Evolutionary conservation across 2,329 filamentous ascomycete genomes (phyloP).

Genomic region (Neocucurbitaria cava): DNA sequence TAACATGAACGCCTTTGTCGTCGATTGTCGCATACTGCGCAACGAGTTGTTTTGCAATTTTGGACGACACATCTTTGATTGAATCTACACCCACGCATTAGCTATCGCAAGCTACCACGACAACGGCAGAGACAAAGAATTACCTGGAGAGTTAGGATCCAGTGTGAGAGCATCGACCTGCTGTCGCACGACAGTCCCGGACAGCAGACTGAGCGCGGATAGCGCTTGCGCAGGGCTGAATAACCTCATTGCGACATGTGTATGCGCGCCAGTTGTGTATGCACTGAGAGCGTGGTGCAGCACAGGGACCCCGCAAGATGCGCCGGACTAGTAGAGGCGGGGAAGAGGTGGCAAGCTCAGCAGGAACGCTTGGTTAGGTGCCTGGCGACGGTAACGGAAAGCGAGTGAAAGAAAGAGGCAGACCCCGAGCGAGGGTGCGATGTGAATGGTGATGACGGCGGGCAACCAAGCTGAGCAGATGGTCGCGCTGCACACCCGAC

Average conservation of each 20-base stretch:
- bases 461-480: conserved; percentile 13
- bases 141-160: conserved; percentile 34
- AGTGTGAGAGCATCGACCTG: conserved; percentile 29
- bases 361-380: neutral
- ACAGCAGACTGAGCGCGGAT: conserved; percentile 33
- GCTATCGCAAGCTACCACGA: neutral
- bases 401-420: neutral
- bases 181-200: conserved; percentile 24
- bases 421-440: conserved; percentile 7
- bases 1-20: conserved; percentile 51
- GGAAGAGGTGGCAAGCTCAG: conserved; percentile 3
- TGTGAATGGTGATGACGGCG: conserved; percentile 3
- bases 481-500: conserved; percentile 1
- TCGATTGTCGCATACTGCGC: conserved; percentile 59
- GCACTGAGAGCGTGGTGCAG: conserved; percentile 3
- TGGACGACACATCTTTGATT: conserved; percentile 55
- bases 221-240: conserved; percentile 36
- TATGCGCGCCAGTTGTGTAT: conserved; percentile 10
- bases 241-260: conserved; percentile 34
- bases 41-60: conserved; percentile 58
- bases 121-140: neutral
- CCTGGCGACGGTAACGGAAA: neutral
- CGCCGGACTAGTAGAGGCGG: conserved; percentile 3
- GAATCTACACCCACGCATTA: conserved; percentile 43
- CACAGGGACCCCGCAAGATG: conserved; percentile 3